These are phyloP conservation scores for Daldinia loculata DNA, from an alignment of 495 filamentous ascomycete genomes.

Conservation along the genomic window DNA sequence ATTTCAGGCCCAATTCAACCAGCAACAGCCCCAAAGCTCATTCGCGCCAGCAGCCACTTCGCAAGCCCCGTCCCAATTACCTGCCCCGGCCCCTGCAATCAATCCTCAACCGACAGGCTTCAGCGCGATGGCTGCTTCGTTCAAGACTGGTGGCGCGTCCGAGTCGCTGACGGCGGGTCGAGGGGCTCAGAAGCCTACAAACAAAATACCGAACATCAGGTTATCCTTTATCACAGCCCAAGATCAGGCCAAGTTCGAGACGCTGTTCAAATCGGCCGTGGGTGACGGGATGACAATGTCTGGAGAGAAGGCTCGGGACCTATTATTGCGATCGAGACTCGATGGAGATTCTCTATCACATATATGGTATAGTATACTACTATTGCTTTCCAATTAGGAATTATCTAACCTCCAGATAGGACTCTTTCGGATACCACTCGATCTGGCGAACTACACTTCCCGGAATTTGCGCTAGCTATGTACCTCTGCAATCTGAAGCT, in stretches of 20 bases:
- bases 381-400: neutral
- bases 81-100: constrained; percentile 54
- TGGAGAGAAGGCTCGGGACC: constrained; percentile 88
- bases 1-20: constrained; percentile 58
- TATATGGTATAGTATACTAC: constrained; percentile 72
- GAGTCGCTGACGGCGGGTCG: constrained; percentile 62
- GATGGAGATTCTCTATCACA: constrained; percentile 81
- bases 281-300: constrained; percentile 84
- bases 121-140: constrained; percentile 84
- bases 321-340: constrained; percentile 87
- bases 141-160: constrained; percentile 66
- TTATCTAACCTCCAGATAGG: constrained; percentile 58
- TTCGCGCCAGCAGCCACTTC: constrained; percentile 51
- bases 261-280: constrained; percentile 95
- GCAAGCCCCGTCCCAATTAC: constrained; percentile 37
- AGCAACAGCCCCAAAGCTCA: constrained; percentile 56
- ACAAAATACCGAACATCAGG: constrained; percentile 92
- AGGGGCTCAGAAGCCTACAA: constrained; percentile 52
- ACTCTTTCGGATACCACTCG: constrained; percentile 96
- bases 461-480: constrained; percentile 98
- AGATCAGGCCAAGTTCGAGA: constrained; percentile 98
- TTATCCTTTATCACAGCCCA: constrained; percentile 94
- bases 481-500: constrained; percentile 96
- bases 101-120: constrained; percentile 80
- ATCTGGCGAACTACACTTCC: constrained; percentile 95